These are phyloP conservation scores for Colletotrichum euphorbiae DNA, from an alignment of 2,329 filamentous ascomycete genomes.

Conservation along the genomic window DNA sequence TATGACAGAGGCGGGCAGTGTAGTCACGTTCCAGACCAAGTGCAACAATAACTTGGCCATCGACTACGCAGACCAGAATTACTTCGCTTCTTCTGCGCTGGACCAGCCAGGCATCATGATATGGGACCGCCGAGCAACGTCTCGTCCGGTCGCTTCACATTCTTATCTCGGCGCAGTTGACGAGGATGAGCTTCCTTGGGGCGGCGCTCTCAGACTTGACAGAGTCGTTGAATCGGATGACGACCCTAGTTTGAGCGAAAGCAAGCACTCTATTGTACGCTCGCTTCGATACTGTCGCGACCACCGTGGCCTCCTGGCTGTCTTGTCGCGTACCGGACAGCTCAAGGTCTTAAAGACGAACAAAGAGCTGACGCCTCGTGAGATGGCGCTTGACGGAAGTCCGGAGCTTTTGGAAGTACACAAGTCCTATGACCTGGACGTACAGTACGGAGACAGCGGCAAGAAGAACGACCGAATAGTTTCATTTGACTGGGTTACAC, in stretches of 20 bases:
- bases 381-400: constrained; percentile 56
- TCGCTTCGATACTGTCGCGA: constrained; percentile 73
- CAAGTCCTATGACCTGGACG: constrained; percentile 72
- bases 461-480: constrained; percentile 71
- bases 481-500: constrained; percentile 75
- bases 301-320: constrained; percentile 69
- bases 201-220: constrained; percentile 69
- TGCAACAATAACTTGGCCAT: constrained; percentile 80
- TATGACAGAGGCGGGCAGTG: constrained; percentile 59
- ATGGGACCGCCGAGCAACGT: constrained; percentile 79
- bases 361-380: constrained; percentile 61
- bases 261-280: constrained; percentile 70
- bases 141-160: constrained; percentile 63
- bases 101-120: constrained; percentile 80
- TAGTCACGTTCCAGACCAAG: constrained; percentile 72
- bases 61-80: constrained; percentile 83
- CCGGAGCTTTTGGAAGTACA: constrained; percentile 71
- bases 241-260: constrained; percentile 61
- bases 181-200: constrained; percentile 71
- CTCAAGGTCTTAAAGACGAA: constrained; percentile 70
- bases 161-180: constrained; percentile 69
- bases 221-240: constrained; percentile 67
- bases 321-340: constrained; percentile 72
- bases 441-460: constrained; percentile 63
- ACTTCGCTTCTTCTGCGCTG: constrained; percentile 83